Base-by-base conservation (phyloP, 73 alveolate species). In the Durusdinium trenchii region DNA sequence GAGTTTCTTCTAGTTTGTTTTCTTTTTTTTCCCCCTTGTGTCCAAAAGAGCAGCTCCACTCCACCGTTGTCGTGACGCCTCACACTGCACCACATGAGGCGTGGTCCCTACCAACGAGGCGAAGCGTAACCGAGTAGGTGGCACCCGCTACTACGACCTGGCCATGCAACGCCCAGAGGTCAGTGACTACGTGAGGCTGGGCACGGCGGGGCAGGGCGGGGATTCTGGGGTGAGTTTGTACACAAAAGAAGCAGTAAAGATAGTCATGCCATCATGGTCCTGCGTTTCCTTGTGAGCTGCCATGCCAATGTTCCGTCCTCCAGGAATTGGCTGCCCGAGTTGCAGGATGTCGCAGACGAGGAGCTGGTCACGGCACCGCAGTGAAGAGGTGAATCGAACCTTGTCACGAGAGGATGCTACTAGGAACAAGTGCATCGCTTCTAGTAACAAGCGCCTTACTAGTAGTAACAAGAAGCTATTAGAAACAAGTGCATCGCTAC, bases 91-190 rank as follows among this genome's bases (percentile, higher is more conserved):
- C 38, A 35, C 40, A 23, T 4, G 26, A 86, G 95, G 96, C 12
- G 96, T 90, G 71, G 96, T 64, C 51, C 96, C 96, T 35, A 64
- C 86, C 86, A 90, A 78, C 73, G 96, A 90, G 40, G 96, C 96
- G 52, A 90, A 90, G 86, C 62, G 50, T 51, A 36, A 71, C 54
- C 96, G 96, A 9, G 86, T 90, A 62, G 96, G 96, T 12, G 89
- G 98, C 78, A 69, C 87, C 18, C 98, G 98, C 6, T 91, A 91
- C 76, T 91, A 69, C 57, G 98, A 91, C 89, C n/a, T 91, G 87
- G 98, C 98, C 14, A 7, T 50, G 89, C 98, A 91, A 26, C 82
- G 75, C 38, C 73, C 73, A 12, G 76, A 51, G 36, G 94, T 51
- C 51, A 84, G 51, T 73, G 76, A 84, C 51, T 84, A 84, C 75